A percentile compares a stretch with the other conserved stretches of the same genome.
Conservation (phyloP, 2,329 filamentous ascomycete genomes). For the Ophiostoma piceae region DNA sequence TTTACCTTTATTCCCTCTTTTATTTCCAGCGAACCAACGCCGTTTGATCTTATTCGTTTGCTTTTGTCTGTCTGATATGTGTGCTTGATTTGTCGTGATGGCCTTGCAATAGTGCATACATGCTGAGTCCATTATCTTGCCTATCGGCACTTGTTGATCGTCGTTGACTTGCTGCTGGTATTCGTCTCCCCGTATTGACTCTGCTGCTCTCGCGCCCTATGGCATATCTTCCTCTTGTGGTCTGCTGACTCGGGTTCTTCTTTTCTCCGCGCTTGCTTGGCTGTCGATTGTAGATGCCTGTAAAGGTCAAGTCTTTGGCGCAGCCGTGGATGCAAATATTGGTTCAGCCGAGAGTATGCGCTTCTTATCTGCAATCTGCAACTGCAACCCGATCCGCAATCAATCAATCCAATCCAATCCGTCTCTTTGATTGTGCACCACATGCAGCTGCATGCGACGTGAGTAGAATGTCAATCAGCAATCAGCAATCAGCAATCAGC, state of each 20-base stretch:
- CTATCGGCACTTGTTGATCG: background rate
- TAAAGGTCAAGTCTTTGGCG: too few relatives aligned
- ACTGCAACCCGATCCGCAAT: background rate
- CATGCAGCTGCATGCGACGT: constrained; percentile 2
- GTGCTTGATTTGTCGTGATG: too few relatives aligned
- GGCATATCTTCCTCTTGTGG: too few relatives aligned
- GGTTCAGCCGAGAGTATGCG: background rate
- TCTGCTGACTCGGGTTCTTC: too few relatives aligned
- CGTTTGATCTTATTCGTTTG: constrained; percentile 19
- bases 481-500: background rate
- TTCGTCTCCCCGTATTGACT: background rate
- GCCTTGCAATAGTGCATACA: too few relatives aligned
- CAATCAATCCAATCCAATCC: too few relatives aligned
- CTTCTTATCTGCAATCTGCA: constrained; percentile 2
- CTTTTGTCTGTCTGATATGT: background rate
- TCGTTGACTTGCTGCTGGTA: background rate
- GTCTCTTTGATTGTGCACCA: background rate
- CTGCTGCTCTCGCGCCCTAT: too few relatives aligned
- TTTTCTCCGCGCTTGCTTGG: too few relatives aligned
- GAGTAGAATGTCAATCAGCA: background rate
- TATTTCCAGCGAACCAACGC: constrained; percentile 25
- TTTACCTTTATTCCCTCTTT: constrained; percentile 10
- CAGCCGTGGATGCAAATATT: too few relatives aligned
- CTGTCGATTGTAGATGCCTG: too few relatives aligned
- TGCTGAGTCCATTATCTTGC: background rate